phyloP scores from a whole-genome alignment of 2,329 filamentous ascomycete species.

The Geosmithia putterillii region DNA sequence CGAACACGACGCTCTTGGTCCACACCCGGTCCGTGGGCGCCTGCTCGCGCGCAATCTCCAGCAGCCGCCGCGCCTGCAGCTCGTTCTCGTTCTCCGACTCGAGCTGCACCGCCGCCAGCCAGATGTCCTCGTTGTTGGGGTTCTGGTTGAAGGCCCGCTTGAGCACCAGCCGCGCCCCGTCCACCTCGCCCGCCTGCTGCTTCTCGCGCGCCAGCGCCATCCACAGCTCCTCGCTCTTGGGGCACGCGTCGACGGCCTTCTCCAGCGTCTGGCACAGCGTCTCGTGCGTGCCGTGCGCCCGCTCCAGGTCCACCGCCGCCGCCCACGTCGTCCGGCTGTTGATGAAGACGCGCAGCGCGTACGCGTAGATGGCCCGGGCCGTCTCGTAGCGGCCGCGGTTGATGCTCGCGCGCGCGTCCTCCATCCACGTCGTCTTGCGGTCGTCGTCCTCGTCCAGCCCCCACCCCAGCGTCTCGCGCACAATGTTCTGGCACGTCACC shows the following conservation, averaged over 20 bases:
- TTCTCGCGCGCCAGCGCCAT: conserved; percentile 93
- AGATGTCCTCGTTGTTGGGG: conserved; percentile 95
- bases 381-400: conserved; percentile 77
- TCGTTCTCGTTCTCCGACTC: conserved; percentile 81
- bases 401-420: conserved; percentile 78
- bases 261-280: conserved; percentile 76
- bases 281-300: conserved; percentile 75
- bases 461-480: conserved; percentile 88
- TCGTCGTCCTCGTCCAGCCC: conserved; percentile 92
- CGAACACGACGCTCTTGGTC: conserved; percentile 92
- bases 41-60: conserved; percentile 72
- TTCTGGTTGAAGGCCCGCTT: conserved; percentile 89
- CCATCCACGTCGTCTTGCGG: conserved; percentile 89
- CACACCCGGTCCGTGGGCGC: conserved; percentile 93
- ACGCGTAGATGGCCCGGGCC: conserved; percentile 84
- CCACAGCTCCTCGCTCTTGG: conserved; percentile 85
- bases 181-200: conserved; percentile 77
- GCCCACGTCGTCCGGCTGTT: conserved; percentile 84
- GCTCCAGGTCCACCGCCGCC: conserved; percentile 81
- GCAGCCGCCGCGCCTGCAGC: conserved; percentile 69
- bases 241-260: conserved; percentile 87
- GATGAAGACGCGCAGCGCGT: conserved; percentile 79
- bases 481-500: conserved; percentile 78
- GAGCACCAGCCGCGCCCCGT: conserved; percentile 76
- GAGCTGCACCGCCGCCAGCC: conserved; percentile 90